These are phyloP conservation scores for Polygonum maritimum DNA, from an alignment of 148 eudicot species.

Conservation along the genomic window DNA sequence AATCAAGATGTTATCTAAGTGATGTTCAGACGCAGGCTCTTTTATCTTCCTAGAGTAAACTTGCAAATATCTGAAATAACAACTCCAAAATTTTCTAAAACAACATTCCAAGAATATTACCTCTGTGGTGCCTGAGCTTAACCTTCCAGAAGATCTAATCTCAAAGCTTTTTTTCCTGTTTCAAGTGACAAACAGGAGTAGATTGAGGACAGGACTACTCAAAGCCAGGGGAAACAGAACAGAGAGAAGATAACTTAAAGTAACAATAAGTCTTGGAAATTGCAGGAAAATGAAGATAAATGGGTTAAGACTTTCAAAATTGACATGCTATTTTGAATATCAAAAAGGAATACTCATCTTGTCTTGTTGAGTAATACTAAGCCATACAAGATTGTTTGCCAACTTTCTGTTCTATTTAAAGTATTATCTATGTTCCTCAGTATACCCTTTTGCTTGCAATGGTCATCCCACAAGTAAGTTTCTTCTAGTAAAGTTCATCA, in stretches of 20 bases:
- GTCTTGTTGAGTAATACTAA: neutral
- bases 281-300: neutral
- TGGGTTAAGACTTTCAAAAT: neutral
- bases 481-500: neutral
- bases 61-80: neutral
- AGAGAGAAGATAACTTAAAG: neutral
- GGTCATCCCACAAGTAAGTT: neutral
- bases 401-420: neutral
- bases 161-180: conserved; percentile 49
- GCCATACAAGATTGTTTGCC: neutral
- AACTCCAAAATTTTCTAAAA: neutral
- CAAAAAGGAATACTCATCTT: neutral
- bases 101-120: conserved; percentile 18
- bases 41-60: neutral
- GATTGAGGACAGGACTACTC: neutral
- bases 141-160: conserved; percentile 54
- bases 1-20: neutral
- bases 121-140: conserved; percentile 57
- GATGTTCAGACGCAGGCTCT: neutral
- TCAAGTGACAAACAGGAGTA: conserved; percentile 6
- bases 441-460: neutral
- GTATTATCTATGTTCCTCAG: neutral
- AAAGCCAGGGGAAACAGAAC: neutral
- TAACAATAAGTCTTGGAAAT: neutral
- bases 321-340: neutral